Evolutionary conservation across 768 basidiomycete genomes (phyloP).

Genomic region (Calocera viscosa): DNA sequence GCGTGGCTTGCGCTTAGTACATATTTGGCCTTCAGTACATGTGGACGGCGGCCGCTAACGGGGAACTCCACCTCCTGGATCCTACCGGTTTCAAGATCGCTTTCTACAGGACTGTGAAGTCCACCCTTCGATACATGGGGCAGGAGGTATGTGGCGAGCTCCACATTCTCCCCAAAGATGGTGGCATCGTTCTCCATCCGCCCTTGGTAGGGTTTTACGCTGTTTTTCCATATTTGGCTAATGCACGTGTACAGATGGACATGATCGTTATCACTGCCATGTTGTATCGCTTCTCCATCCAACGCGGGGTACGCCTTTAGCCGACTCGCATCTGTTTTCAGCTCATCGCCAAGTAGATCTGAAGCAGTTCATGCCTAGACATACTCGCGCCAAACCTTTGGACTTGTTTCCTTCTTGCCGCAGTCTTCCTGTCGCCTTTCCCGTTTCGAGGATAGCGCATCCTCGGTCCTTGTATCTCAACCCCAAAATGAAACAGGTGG

Average conservation of each 20-base stretch:
- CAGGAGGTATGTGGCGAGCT: slow-evolving; percentile 71
- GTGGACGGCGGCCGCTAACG: slow-evolving; percentile 25
- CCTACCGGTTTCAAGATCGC: slow-evolving; percentile 37
- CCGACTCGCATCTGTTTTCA: background rate
- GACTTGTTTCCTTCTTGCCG: too few relatives aligned
- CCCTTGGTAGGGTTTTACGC: slow-evolving; percentile 12
- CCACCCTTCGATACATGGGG: slow-evolving; percentile 70
- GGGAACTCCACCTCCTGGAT: slow-evolving; percentile 10
- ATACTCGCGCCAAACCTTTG: too few relatives aligned
- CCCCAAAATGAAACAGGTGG: too few relatives aligned
- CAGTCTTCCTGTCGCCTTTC: too few relatives aligned
- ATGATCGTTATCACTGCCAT: slow-evolving; percentile 72
- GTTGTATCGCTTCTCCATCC: slow-evolving; percentile 46
- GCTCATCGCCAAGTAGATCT: background rate
- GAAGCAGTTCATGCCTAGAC: background rate
- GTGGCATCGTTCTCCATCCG: slow-evolving; percentile 49
- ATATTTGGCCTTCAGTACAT: background rate
- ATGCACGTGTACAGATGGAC: slow-evolving; percentile 84
- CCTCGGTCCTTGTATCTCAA: too few relatives aligned
- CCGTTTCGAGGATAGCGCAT: too few relatives aligned
- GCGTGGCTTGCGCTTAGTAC: background rate
- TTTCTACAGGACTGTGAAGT: slow-evolving; percentile 64
- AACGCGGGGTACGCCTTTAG: background rate
- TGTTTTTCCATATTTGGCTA: slow-evolving; percentile 29
- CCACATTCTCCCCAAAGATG: slow-evolving; percentile 66